phyloP scores from a whole-genome alignment of 148 eudicot genomes.

The Silene latifolia region DNA sequence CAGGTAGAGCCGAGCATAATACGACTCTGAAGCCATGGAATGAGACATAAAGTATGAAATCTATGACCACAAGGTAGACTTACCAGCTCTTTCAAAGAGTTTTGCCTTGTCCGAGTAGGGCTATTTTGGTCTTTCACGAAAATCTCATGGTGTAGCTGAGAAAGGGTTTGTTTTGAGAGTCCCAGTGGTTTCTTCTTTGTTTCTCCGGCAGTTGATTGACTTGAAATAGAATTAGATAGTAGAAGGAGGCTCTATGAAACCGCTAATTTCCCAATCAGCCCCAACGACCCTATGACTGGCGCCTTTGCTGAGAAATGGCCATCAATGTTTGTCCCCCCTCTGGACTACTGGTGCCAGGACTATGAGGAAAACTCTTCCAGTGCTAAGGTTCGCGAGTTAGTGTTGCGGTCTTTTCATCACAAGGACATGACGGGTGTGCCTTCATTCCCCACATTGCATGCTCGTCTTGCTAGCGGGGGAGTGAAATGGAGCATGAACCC shows the following conservation, averaged over 20 bases:
- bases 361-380: no score
- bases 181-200: conserved; percentile 48
- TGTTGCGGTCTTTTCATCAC: no score
- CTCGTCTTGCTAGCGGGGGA: no score
- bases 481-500: no score
- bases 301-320: no score
- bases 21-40: conserved; percentile 58
- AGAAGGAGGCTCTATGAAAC: conserved; percentile 27
- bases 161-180: conserved; percentile 45
- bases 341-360: no score
- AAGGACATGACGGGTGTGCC: no score
- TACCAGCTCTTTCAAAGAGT: conserved; percentile 46
- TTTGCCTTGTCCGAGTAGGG: conserved; percentile 14
- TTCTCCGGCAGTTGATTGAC: conserved; percentile 22
- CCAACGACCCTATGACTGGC: conserved; percentile 3
- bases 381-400: no score
- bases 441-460: no score
- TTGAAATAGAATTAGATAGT: conserved; percentile 4
- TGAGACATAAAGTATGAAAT: conserved; percentile 64
- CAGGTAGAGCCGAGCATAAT: conserved; percentile 20
- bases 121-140: conserved; percentile 26
- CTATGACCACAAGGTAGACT: conserved; percentile 61
- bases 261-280: conserved; percentile 49
- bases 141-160: conserved; percentile 45
- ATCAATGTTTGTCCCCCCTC: no score